Evolutionary conservation across 345 rosid species (phyloP).

Genomic region (Erucastrum elatum): DNA sequence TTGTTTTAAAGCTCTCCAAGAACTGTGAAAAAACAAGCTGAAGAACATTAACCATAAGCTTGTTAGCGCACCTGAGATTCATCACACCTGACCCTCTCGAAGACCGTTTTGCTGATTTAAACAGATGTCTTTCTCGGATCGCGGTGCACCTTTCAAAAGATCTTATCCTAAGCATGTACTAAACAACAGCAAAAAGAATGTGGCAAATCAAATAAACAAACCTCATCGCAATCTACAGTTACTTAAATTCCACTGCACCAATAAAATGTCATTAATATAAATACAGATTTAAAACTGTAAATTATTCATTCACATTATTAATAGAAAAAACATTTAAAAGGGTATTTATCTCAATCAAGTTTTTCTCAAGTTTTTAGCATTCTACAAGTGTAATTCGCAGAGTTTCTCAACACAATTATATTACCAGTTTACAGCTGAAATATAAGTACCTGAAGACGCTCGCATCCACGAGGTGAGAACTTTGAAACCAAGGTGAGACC

Average conservation of each 20-base stretch:
- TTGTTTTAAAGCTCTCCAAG: background rate
- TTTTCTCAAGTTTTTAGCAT: background rate
- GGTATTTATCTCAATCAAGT: background rate
- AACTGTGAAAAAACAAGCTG: background rate
- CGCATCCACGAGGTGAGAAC: slow-evolving; percentile 63
- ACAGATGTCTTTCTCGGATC: slow-evolving; percentile 40
- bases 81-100: background rate
- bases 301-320: background rate
- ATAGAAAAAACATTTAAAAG: background rate
- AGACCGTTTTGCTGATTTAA: slow-evolving; percentile 25
- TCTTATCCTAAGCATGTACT: slow-evolving; percentile 60
- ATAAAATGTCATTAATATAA: background rate
- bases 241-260: background rate
- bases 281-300: background rate
- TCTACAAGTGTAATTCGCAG: background rate
- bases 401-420: background rate
- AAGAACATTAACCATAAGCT: background rate
- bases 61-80: slow-evolving; percentile 24
- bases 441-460: slow-evolving; percentile 59
- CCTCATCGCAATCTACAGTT: background rate
- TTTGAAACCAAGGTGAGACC: slow-evolving; percentile 52
- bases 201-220: background rate
- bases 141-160: slow-evolving; percentile 48
- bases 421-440: background rate
- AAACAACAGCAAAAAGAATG: slow-evolving; percentile 5